Evolutionary conservation across 768 basidiomycete species (phyloP).

Genomic region (Butyriboletus loyo): DNA sequence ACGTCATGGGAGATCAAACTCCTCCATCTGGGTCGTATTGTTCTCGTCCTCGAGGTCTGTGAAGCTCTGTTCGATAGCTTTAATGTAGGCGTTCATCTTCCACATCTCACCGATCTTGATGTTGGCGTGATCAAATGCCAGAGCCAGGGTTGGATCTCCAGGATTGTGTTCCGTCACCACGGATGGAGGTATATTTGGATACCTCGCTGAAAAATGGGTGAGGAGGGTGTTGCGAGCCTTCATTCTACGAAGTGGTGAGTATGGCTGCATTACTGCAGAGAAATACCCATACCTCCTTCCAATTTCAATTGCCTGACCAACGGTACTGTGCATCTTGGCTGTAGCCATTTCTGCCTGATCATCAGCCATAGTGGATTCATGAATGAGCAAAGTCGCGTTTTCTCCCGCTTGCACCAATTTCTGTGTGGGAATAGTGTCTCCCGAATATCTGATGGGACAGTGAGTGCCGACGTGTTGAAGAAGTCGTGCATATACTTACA

Average conservation of each 20-base stretch:
- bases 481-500: conserved; percentile 25
- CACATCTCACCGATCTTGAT: conserved; percentile 77
- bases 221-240: conserved; percentile 79
- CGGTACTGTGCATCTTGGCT: conserved; percentile 84
- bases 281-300: conserved; percentile 55
- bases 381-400: conserved; percentile 79
- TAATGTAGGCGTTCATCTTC: conserved; percentile 77
- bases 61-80: conserved; percentile 65
- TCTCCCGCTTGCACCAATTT: conserved; percentile 62
- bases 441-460: conserved; percentile 67
- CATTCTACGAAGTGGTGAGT: conserved; percentile 55
- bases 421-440: conserved; percentile 80
- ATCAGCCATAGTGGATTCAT: conserved; percentile 92
- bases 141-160: conserved; percentile 51
- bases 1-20: conserved; percentile 21
- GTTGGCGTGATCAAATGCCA: conserved; percentile 80
- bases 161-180: conserved; percentile 18
- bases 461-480: neutral
- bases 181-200: conserved; percentile 76
- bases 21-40: conserved; percentile 11
- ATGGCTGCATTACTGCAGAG: neutral
- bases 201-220: conserved; percentile 93
- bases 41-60: conserved; percentile 49
- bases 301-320: conserved; percentile 81
- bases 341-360: conserved; percentile 71